Conservation (phyloP, 805 yeast genomes). For the Saturnispora dispora region DNA sequence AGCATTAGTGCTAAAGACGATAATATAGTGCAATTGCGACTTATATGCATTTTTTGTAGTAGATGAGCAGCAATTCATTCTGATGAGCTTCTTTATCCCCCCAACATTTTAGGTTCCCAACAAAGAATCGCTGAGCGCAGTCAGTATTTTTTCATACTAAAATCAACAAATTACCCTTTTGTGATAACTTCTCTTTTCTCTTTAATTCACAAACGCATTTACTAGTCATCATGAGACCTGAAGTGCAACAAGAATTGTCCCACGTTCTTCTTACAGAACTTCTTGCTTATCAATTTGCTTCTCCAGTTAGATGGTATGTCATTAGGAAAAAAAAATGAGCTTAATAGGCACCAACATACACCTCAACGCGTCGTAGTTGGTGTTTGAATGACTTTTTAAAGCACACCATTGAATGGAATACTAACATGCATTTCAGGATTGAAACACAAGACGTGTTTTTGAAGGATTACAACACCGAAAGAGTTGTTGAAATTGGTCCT, state of each 20-base stretch:
- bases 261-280: constrained; percentile 91
- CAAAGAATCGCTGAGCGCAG: background rate
- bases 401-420: background rate
- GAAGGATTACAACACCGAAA: constrained; percentile 88
- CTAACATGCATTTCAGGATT: constrained; percentile 34
- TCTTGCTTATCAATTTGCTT: constrained; percentile 96
- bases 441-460: constrained; percentile 98
- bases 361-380: background rate
- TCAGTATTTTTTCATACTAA: background rate
- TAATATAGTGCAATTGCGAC: too few species aligned
- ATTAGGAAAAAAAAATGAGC: background rate
- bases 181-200: background rate
- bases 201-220: background rate
- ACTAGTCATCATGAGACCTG: constrained; percentile 59
- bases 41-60: too few species aligned
- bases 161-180: background rate
- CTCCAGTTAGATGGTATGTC: constrained; percentile 90
- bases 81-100: background rate
- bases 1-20: too few species aligned
- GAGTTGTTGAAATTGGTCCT: constrained; percentile 98
- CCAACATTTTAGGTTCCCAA: background rate
- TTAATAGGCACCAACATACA: background rate
- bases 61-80: background rate
- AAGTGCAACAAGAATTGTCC: constrained; percentile 94
- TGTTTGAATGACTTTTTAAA: background rate